phyloP scores from a whole-genome alignment of 352 stramenopile species.

The Phytophthora idaei region DNA sequence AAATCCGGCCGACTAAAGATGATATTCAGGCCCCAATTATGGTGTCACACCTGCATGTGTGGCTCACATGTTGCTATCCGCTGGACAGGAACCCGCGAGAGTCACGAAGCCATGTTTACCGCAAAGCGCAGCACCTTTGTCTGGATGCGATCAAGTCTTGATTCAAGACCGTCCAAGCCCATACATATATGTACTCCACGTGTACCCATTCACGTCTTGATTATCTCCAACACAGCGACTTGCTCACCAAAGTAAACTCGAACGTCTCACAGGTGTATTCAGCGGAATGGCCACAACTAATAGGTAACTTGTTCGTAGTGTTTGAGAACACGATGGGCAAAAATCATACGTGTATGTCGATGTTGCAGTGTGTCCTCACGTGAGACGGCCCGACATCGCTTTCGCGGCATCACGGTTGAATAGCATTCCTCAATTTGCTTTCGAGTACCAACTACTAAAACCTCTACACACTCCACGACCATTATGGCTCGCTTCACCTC shows the following conservation, averaged over 20 bases:
- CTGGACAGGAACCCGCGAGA: conserved; percentile 15
- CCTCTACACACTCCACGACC: background rate
- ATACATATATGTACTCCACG: background rate
- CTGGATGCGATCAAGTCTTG: conserved; percentile 11
- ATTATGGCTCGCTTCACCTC: conserved; percentile 27
- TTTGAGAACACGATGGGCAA: conserved; percentile 1
- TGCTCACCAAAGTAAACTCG: conserved; percentile 9
- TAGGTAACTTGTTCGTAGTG: background rate
- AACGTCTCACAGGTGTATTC: conserved; percentile 1
- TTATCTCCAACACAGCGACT: conserved; percentile 17
- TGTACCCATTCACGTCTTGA: conserved; percentile 12
- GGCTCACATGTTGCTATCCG: background rate
- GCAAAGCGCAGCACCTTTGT: conserved; percentile 3
- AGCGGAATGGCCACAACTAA: background rate
- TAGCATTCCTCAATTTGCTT: conserved; percentile 20
- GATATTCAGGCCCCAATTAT: background rate
- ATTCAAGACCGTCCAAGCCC: background rate
- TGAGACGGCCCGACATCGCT: conserved; percentile 5
- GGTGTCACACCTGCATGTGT: conserved; percentile 19
- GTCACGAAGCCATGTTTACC: conserved; percentile 24
- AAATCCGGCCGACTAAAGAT: conserved; percentile 14
- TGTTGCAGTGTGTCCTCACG: background rate
- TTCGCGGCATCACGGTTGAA: background rate
- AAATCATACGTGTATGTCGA: background rate
- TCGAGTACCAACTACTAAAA: conserved; percentile 18